phyloP scores from a whole-genome alignment of 108 stramenopile genomes.

The Epithemia pelagica region DNA sequence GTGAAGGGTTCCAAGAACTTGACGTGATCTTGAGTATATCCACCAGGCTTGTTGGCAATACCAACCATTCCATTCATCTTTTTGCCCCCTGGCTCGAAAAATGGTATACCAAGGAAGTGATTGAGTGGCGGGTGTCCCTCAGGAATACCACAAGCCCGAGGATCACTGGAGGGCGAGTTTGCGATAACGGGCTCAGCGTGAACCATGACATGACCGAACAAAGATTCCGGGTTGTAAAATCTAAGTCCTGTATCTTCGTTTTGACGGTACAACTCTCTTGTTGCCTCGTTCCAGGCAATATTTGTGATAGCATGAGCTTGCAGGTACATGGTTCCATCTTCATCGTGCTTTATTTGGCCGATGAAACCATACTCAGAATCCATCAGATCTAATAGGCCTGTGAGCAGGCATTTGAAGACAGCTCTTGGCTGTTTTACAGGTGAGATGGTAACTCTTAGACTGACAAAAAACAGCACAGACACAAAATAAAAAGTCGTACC shows the following conservation, averaged over 20 bases:
- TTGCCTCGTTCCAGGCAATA: constrained; percentile 22
- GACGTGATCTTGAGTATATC: constrained; percentile 15
- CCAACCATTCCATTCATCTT: constrained; percentile 24
- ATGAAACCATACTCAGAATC: constrained; percentile 23
- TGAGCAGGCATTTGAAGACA: constrained; percentile 16
- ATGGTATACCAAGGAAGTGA: constrained; percentile 24
- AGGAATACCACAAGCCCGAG: constrained; percentile 8
- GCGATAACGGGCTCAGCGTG: constrained; percentile 14
- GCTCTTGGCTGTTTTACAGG: constrained; percentile 7
- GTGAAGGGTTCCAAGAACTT: constrained; percentile 26
- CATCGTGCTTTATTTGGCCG: constrained; percentile 27
- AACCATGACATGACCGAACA: constrained; percentile 22
- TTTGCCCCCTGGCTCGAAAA: constrained; percentile 9
- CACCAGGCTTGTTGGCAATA: constrained; percentile 24
- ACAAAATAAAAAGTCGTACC: too few species aligned
- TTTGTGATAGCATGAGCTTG: constrained; percentile 24
- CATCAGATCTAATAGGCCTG: constrained; percentile 22
- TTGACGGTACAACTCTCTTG: constrained; percentile 14
- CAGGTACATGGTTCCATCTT: constrained; percentile 13
- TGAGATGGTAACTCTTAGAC: too few species aligned
- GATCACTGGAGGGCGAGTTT: constrained; percentile 7
- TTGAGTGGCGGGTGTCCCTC: constrained; percentile 22
- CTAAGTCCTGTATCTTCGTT: constrained; percentile 16
- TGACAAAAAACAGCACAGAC: too few species aligned
- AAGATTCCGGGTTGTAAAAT: constrained; percentile 16